A percentile compares a stretch with the other conserved stretches of the same genome.
Evolutionary conservation across 2,329 filamentous ascomycete genomes (phyloP).

Genomic region (Cladosporium halotolerans): DNA sequence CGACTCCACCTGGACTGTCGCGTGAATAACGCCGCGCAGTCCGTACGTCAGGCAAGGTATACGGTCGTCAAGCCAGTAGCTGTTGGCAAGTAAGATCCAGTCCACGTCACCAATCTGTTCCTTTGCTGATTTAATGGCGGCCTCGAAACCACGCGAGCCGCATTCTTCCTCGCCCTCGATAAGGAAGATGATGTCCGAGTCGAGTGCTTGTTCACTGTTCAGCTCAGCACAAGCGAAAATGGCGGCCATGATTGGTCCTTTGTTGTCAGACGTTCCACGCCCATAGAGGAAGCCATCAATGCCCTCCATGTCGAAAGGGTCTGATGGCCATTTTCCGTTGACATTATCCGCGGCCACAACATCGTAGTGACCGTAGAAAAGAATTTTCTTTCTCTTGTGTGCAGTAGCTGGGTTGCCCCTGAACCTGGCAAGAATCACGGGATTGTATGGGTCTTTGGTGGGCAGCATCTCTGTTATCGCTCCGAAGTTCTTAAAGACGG

Average conservation of each 20-base stretch:
- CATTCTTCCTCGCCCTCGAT: conserved; percentile 97
- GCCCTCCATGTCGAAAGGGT: conserved; percentile 85
- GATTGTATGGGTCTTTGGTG: conserved; percentile 71
- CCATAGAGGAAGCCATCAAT: conserved; percentile 91
- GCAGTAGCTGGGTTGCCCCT: conserved; percentile 63
- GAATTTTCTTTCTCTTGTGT: conserved; percentile 69
- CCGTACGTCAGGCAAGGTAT: conserved; percentile 95
- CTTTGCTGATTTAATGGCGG: conserved; percentile 74
- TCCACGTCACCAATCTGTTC: conserved; percentile 82
- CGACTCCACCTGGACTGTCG: conserved; percentile 81
- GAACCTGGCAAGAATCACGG: conserved; percentile 89
- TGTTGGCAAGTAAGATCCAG: conserved; percentile 92
- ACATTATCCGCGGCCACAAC: conserved; percentile 85
- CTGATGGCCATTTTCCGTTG: conserved; percentile 69
- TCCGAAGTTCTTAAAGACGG: conserved; percentile 85
- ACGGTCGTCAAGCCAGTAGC: conserved; percentile 96
- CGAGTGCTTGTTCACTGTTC: conserved; percentile 72
- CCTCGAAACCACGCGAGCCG: conserved; percentile 82
- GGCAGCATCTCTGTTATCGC: conserved; percentile 87
- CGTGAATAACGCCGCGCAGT: conserved; percentile 86
- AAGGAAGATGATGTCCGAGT: conserved; percentile 84
- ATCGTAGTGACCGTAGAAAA: conserved; percentile 98
- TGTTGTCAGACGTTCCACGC: conserved; percentile 95
- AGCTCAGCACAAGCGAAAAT: conserved; percentile 90
- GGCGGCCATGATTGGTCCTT: conserved; percentile 89